Evolutionary conservation across 176 grass and related monocot species (phyloP).

Genomic region (Aegilops tauschii): DNA sequence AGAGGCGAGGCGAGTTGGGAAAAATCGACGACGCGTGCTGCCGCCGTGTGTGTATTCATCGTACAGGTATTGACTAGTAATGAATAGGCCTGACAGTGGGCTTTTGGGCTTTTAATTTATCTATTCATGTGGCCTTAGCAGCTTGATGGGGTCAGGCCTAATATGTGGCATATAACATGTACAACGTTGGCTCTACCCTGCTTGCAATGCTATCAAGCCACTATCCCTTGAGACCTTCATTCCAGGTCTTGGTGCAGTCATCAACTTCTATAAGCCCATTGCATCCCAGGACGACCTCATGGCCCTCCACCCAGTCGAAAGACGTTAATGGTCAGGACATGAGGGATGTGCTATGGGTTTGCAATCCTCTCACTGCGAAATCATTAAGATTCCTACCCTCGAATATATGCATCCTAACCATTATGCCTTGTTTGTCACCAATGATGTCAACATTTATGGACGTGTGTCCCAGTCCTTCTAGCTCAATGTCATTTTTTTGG

Average conservation of each 20-base stretch:
- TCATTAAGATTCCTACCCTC: neutral
- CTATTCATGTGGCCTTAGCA: too few species aligned
- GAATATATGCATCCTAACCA: neutral
- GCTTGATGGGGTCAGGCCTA: too few species aligned
- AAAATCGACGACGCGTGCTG: too few species aligned
- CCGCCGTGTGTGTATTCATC: too few species aligned
- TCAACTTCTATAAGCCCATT: conserved; percentile 32
- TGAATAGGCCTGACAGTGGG: too few species aligned
- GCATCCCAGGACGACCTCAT: conserved; percentile 34
- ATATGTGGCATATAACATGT: too few species aligned
- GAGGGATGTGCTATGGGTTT: neutral
- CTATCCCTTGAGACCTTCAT: conserved; percentile 25
- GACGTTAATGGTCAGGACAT: neutral
- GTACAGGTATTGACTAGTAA: too few species aligned
- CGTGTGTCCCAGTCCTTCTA: neutral
- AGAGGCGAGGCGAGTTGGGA: too few species aligned
- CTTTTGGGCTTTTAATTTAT: too few species aligned
- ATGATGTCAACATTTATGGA: neutral
- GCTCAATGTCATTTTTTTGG: neutral
- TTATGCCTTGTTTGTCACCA: conserved; percentile 19
- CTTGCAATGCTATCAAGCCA: neutral
- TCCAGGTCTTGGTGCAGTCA: conserved; percentile 6
- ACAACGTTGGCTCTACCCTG: too few species aligned
- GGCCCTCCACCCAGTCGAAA: neutral
- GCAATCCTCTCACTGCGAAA: conserved; percentile 21